Base-by-base conservation (phyloP, 2,329 filamentous ascomycete genomes). In the Mycocentrospora acerina region DNA sequence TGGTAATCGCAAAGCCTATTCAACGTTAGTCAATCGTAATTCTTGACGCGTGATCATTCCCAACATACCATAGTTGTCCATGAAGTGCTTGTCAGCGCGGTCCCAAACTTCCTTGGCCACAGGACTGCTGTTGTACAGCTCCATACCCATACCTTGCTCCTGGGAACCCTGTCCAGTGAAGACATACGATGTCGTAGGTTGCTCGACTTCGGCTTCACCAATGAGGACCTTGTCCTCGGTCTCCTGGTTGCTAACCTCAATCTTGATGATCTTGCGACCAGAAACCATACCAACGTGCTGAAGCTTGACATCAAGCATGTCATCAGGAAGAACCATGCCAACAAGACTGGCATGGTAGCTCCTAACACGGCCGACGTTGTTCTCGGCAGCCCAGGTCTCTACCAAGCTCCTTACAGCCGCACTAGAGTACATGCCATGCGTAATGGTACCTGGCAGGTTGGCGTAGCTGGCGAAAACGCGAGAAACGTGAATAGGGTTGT, bases 91-190 rank as follows among this genome's bases (percentile, higher is more conserved):
- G 73, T 98, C 93, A 34, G 93, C 94, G 47, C 65, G 62, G 38
- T 70, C 93, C 93, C 93, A 98, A 35, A 98, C 93, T 59, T 95
- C 91, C 74, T 90, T 90, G 47, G 93, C 94, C 14, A 98, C 93
- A 25, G 85, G 76, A 67, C 93, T 97, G 77, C 85, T 95, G 60
- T 79, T 86, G 68, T 98, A 98, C 35, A 98, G 79, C 62, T 97
- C 93, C 93, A 98, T 98, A 71, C 93, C 93, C 93, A 98, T 98
- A 47, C 93, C 93, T 70, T 98, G 93, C 71, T 98, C 93, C 70
- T 98, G 94, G 34, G 90, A 96, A 58, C 93, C 93, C 71, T 98
- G 93, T 39, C 93, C 93, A 49, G 94, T 98, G 71, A 98, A 98
- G 55, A 98, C 89, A 61, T 98, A 98, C 4, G 93, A 85, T 2